Evolutionary conservation across 305 asterid species (phyloP), one percentile per base, ranked within the genome.

Genomic region (Lippia alba): DNA sequence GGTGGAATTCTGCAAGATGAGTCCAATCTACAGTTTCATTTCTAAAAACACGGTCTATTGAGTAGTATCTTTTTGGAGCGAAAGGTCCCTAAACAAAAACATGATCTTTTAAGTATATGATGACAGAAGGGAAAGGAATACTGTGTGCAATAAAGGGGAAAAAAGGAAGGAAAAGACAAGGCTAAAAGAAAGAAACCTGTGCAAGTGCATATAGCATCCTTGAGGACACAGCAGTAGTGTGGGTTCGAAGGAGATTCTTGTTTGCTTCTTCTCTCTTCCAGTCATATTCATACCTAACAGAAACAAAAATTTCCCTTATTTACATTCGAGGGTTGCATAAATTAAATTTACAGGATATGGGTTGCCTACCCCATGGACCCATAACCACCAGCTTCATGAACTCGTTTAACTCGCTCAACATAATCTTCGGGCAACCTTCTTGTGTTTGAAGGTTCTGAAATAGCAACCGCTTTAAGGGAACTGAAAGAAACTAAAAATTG

Each of bases 1-100:
- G 99, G 85, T 94, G 98, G 84, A 94, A 94, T 80, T 94, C 99
- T 53, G 99, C 99, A 73, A 94, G 96, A 82, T 94, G 99, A 33
- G 99, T 92, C 69, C 96, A 85, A 78, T 94, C 99, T 46, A 92
- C 99, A 32, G 98, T 98, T 86, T 94, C 99, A 75, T 94, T 94
- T 89, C 97, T 85, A 74, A 94, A 94, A 64, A 94, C 99, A 32
- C 97, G 99, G 67, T 94, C 98, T 49, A 90, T 94, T 34, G 99
- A 94, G 73, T 87, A 94, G 83, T 94, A 92, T 59, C 83, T 87
- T 72, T 88, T 90, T 50, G 98, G 99, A 77, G 87, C 61, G 65
- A 94, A 94, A 53, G 91, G 83, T 78, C 83, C 82, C 97, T 88
- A 84, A 81, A 78, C 20, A 77, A 68, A 34, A 53, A 53, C 36